Percentiles rank a stretch among this genome's conserved stretches.
phyloP scores from a whole-genome alignment of 1,139 yeast species.

The Blastobotrys aristatus region DNA sequence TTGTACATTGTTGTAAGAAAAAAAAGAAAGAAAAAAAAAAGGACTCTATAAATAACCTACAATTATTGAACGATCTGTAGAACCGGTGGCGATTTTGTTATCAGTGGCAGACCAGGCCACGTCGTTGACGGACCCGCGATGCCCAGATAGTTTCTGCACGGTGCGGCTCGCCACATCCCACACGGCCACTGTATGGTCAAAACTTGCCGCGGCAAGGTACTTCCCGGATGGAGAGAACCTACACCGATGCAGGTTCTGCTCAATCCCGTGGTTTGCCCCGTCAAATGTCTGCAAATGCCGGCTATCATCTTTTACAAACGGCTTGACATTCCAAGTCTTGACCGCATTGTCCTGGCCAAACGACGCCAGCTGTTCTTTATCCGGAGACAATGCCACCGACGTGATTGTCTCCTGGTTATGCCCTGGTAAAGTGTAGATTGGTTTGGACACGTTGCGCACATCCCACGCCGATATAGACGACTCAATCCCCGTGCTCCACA shows the following conservation, averaged over 20 bases:
- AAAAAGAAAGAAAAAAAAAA: constrained; percentile 4
- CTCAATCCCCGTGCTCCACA: constrained; percentile 65
- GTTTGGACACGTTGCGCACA: constrained; percentile 34
- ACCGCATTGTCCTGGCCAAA: constrained; percentile 56
- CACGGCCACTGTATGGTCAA: constrained; percentile 51
- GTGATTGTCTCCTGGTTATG: constrained; percentile 52
- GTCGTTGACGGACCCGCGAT: constrained; percentile 56
- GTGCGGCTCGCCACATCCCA: constrained; percentile 59
- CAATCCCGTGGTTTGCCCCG: constrained; percentile 57
- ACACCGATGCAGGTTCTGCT: constrained; percentile 48
- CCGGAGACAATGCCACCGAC: constrained; percentile 45
- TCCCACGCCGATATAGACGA: constrained; percentile 58
- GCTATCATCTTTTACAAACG: constrained; percentile 38
- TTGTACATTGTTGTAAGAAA: no score
- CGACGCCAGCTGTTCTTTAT: constrained; percentile 47
- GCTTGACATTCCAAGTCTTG: constrained; percentile 51
- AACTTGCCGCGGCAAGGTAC: constrained; percentile 54
- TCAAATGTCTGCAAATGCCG: constrained; percentile 47
- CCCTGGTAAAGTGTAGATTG: constrained; percentile 40
- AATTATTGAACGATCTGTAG: constrained; percentile 27
- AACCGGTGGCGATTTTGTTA: constrained; percentile 13
- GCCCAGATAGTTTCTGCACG: constrained; percentile 51
- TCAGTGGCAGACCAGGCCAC: constrained; percentile 43
- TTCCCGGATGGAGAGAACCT: constrained; percentile 40
- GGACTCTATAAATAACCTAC: constrained; percentile 19